These are phyloP conservation scores for Casuarina equisetifolia DNA, from an alignment of 306 rosid species.

Conservation along the genomic window DNA sequence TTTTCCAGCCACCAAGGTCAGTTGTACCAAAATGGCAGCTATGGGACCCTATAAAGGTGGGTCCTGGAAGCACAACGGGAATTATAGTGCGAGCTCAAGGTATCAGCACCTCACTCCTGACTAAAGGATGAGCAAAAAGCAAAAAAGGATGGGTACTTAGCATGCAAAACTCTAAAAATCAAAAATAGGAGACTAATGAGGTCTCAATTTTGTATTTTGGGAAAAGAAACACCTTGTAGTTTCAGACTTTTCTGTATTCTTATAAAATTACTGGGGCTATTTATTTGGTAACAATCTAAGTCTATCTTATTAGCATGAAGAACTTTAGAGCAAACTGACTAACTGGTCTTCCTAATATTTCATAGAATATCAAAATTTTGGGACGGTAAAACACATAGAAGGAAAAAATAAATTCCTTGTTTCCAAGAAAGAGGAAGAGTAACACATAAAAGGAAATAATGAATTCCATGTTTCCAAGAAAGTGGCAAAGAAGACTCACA, in stretches of 20 bases:
- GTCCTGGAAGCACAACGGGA: neutral
- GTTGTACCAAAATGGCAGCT: neutral
- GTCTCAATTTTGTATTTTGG: neutral
- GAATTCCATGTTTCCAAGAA: neutral
- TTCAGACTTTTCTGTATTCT: neutral
- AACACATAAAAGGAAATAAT: conserved; percentile 8
- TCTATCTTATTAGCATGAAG: neutral
- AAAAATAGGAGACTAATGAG: neutral
- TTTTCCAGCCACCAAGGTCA: neutral
- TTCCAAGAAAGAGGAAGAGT: too few relatives aligned
- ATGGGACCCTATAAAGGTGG: neutral
- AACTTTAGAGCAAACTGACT: neutral
- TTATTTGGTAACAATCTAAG: neutral
- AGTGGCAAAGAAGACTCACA: conserved; percentile 53
- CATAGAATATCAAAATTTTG: conserved; percentile 6
- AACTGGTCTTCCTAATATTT: conserved; percentile 21
- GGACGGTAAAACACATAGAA: conserved; percentile 4
- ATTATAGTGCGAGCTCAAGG: neutral
- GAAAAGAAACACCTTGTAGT: neutral
- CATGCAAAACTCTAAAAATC: neutral
- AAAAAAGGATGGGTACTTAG: neutral
- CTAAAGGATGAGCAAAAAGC: neutral
- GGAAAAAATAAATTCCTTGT: neutral
- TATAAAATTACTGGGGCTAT: neutral
- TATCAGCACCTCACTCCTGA: neutral